Conservation (phyloP, 1,284 basidiomycete genomes). For the Boletus semigastroideus region DNA sequence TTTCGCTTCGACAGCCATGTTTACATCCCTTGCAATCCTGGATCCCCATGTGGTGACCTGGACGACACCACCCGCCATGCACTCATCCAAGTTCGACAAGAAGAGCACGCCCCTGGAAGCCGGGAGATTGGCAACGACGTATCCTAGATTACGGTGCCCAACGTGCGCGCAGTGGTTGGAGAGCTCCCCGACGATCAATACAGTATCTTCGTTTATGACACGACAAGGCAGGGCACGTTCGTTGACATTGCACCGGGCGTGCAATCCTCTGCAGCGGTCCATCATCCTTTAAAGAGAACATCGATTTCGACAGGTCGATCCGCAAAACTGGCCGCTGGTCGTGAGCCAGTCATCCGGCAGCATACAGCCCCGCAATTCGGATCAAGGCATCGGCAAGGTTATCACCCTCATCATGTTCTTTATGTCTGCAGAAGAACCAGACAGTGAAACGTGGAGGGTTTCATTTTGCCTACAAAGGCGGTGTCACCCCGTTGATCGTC, state of each 20-base stretch:
- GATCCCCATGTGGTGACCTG: neutral
- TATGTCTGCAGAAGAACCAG: slow-evolving; percentile 7
- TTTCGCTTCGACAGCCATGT: slow-evolving; percentile 22
- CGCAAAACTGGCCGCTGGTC: slow-evolving; percentile 3
- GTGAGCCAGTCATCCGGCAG: slow-evolving; percentile 1
- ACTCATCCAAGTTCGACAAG: slow-evolving; percentile 13
- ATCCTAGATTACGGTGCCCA: slow-evolving; percentile 18
- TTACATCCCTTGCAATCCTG: slow-evolving; percentile 18
- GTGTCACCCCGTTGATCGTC: slow-evolving; percentile 21
- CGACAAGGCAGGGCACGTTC: slow-evolving; percentile 12
- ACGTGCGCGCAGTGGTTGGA: slow-evolving; percentile 21
- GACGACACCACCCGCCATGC: neutral
- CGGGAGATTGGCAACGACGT: slow-evolving; percentile 16
- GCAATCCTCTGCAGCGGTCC: slow-evolving; percentile 8
- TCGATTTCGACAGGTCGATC: slow-evolving; percentile 23
- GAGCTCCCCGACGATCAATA: slow-evolving; percentile 22
- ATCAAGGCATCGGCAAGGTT: slow-evolving; percentile 3
- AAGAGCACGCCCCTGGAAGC: slow-evolving; percentile 11
- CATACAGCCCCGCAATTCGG: neutral
- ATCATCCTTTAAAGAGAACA: slow-evolving; percentile 3
- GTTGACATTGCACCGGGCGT: slow-evolving; percentile 6
- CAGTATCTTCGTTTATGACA: slow-evolving; percentile 22
- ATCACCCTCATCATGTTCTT: slow-evolving; percentile 18
- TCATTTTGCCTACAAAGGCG: slow-evolving; percentile 14
- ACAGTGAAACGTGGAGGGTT: slow-evolving; percentile 18